Conservation (phyloP, 768 basidiomycete species). For the Paxillus ammoniavirescens region DNA sequence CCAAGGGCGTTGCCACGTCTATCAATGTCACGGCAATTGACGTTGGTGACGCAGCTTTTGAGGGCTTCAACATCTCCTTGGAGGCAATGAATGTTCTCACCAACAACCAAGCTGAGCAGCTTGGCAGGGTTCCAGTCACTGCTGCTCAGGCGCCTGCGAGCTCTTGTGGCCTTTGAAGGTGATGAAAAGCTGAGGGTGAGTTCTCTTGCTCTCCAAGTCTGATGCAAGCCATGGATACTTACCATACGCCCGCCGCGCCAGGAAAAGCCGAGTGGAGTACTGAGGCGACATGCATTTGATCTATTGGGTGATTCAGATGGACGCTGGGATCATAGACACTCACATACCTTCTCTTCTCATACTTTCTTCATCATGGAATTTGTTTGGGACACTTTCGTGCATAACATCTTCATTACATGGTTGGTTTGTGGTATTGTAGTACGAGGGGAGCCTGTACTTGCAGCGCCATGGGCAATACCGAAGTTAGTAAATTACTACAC, state of each 20-base stretch:
- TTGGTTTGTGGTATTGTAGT: no score
- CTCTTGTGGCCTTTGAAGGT: slow-evolving; percentile 12
- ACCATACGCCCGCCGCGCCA: no score
- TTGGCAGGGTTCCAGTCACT: slow-evolving; percentile 27
- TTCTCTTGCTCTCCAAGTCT: not conserved
- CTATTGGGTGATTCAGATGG: not conserved
- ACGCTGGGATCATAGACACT: no score
- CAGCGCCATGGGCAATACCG: no score
- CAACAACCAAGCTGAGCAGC: slow-evolving; percentile 18
- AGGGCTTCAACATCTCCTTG: slow-evolving; percentile 38
- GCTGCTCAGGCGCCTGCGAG: slow-evolving; percentile 16
- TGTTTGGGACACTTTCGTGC: not conserved
- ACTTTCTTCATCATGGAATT: not conserved
- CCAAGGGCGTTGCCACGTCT: slow-evolving; percentile 27
- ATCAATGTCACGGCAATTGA: slow-evolving; percentile 56
- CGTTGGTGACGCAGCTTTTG: slow-evolving; percentile 27
- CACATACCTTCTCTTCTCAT: no score
- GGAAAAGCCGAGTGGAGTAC: no score
- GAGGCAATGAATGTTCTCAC: slow-evolving; percentile 38
- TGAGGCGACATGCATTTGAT: no score
- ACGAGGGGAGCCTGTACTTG: no score
- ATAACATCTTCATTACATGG: not conserved
- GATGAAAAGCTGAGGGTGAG: not conserved
- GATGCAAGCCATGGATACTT: no score
- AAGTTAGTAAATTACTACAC: no score